Base-by-base conservation (phyloP, 805 yeast genomes). In the Candida namnaoensis region DNA sequence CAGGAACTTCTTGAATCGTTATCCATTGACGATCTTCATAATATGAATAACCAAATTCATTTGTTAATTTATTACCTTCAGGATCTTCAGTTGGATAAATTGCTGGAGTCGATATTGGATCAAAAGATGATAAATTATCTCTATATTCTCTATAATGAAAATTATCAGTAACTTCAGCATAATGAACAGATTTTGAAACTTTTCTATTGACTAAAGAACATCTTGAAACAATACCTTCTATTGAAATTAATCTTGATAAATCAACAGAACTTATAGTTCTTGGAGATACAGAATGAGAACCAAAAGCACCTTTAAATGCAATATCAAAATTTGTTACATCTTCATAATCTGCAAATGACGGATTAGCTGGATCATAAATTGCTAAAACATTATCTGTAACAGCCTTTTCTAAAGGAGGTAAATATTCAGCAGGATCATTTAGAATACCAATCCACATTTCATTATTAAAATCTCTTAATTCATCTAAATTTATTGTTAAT, bases 1-100 rank as follows among this genome's bases (percentile, higher is more conserved):
- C 98, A 1, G 99, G 98, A 87, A 93, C 86, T 66, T 93, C 99
- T 62, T 93, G 99, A 33, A 93, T 82, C 0, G 96, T 78, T 33
- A 93, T 74, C 34, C 88, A 83, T 64, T 93, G 99, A 60, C 91
- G 96, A 63, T 93, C 99, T 52, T 91, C 73, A 60, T 87, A 93
- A 27, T 95, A 88, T 7, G 90, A 82, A 56, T 80, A 84, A 1
- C 99, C 99, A 56, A 87, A 93, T 60, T 93, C 98, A 1, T 96
- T 90, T 15, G 77, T 72, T 49, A 93, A 66, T 51, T 86, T 87
- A 63, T 90, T 82, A 7, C 97, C 97, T 38, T 88, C 93, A 14
- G 85, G 74, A 57, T 93, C 99, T 54, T 87, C 95, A 0, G 95
- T 83, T 19, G 98, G 98, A 56, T 88, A 93, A 4, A 83, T 80